Percentiles rank a stretch among this genome's conserved stretches.
phyloP scores from a whole-genome alignment of 192 early-diverging fungal genomes.

The Linnemannia schmuckeri region DNA sequence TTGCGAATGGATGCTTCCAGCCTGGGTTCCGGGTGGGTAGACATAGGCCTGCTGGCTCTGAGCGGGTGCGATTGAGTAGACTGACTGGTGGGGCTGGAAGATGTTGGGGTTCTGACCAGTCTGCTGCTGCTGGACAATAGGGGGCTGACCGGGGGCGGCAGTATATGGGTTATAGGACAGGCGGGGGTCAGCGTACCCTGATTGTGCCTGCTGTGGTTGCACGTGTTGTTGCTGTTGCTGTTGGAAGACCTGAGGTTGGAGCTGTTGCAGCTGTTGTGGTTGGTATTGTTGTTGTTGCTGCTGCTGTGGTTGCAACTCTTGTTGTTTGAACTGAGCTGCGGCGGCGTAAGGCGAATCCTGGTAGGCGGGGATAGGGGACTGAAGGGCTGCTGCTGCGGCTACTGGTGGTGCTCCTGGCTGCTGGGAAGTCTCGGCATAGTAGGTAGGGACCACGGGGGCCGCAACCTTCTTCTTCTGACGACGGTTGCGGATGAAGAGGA shows the following conservation, averaged over 20 bases:
- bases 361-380: background rate
- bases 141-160: background rate
- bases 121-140: background rate
- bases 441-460: background rate
- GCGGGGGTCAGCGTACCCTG: background rate
- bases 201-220: background rate
- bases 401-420: background rate
- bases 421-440: background rate
- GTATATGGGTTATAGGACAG: background rate
- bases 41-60: background rate
- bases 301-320: background rate
- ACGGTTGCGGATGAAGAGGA: conserved; percentile 28
- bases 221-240: background rate
- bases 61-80: background rate
- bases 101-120: background rate
- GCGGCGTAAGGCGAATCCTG: background rate
- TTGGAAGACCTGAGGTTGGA: conserved; percentile 3
- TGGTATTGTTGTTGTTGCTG: background rate
- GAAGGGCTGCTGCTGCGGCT: background rate
- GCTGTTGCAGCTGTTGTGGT: conserved; percentile 2
- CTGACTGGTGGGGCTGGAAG: background rate
- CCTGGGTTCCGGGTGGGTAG: background rate
- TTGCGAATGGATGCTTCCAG: background rate
- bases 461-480: conserved; percentile 3
- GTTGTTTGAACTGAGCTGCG: background rate